A percentile compares a stretch with the other conserved stretches of the same genome.
Evolutionary conservation across 768 basidiomycete species (phyloP).

Genomic region (Baorangia bicolor): DNA sequence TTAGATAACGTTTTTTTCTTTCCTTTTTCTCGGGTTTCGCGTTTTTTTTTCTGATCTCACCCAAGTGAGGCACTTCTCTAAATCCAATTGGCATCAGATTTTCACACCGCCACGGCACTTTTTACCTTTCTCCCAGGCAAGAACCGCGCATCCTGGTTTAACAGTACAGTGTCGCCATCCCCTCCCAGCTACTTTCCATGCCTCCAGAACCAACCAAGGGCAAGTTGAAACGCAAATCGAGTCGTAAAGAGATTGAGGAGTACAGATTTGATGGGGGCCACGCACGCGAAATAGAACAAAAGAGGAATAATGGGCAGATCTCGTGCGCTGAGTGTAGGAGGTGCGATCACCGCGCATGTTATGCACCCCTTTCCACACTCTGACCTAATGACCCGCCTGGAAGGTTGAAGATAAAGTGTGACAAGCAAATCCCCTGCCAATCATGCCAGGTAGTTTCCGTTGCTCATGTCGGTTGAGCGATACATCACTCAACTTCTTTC

Average conservation of each 20-base stretch:
- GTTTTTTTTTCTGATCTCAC: constrained; percentile 1
- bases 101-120: constrained; percentile 30
- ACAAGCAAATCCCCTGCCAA: constrained; percentile 79
- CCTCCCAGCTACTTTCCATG: constrained; percentile 36
- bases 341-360: constrained; percentile 55
- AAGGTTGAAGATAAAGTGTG: constrained; percentile 80
- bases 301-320: constrained; percentile 72
- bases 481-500: neutral
- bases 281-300: constrained; percentile 68
- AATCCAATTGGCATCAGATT: constrained; percentile 19
- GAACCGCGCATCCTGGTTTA: constrained; percentile 14
- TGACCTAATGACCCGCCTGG: constrained; percentile 17
- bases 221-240: constrained; percentile 49
- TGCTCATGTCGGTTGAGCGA: neutral
- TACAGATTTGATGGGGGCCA: constrained; percentile 51
- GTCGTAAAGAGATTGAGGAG: constrained; percentile 51
- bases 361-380: constrained; percentile 21
- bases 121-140: constrained; percentile 24
- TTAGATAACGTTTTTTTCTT: neutral
- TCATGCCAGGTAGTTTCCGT: constrained; percentile 57
- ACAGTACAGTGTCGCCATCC: constrained; percentile 4
- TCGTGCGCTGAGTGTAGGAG: constrained; percentile 81
- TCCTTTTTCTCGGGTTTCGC: neutral
- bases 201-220: constrained; percentile 54
- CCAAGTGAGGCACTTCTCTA: constrained; percentile 5